Evolutionary conservation across 2,329 filamentous ascomycete genomes (phyloP).

Genomic region (Sphaerulina vaccinii): DNA sequence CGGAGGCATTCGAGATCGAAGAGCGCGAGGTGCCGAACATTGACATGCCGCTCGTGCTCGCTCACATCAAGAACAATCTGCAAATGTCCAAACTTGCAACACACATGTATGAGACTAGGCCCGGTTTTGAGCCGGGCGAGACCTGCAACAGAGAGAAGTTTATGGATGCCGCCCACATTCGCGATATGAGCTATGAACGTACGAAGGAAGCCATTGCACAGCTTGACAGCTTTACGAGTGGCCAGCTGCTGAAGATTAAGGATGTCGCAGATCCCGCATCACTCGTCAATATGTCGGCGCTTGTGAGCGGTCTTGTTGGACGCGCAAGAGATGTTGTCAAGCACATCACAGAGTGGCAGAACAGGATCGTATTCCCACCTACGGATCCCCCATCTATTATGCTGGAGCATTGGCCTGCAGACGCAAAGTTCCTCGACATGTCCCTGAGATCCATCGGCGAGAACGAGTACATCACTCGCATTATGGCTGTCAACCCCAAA

Average conservation of each 20-base stretch:
- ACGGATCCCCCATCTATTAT: constrained; percentile 4
- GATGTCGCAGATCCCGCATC: constrained; percentile 20
- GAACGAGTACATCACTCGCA: constrained; percentile 1
- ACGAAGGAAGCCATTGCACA: constrained; percentile 23
- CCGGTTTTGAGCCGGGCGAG: constrained; percentile 42
- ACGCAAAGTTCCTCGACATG: constrained; percentile 16
- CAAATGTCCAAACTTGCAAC: constrained; percentile 31
- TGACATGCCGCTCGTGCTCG: constrained; percentile 69
- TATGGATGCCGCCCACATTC: constrained; percentile 22
- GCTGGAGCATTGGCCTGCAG: constrained; percentile 3
- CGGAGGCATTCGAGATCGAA: constrained; percentile 65
- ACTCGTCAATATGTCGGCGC: constrained; percentile 31
- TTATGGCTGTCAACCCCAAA: neutral
- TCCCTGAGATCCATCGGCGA: neutral
- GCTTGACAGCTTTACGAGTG: constrained; percentile 18
- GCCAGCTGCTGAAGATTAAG: constrained; percentile 17
- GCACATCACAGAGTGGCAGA: constrained; percentile 47
- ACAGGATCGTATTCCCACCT: constrained; percentile 32
- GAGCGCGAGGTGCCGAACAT: constrained; percentile 73
- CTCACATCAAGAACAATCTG: constrained; percentile 69
- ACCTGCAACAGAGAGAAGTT: constrained; percentile 22
- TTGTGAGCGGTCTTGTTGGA: constrained; percentile 28
- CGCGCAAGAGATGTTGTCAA: constrained; percentile 31
- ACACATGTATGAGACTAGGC: constrained; percentile 36
- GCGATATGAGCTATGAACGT: constrained; percentile 24